Evolutionary conservation across 345 rosid genomes (phyloP).

Genomic region (Eucalyptus fibrosa): DNA sequence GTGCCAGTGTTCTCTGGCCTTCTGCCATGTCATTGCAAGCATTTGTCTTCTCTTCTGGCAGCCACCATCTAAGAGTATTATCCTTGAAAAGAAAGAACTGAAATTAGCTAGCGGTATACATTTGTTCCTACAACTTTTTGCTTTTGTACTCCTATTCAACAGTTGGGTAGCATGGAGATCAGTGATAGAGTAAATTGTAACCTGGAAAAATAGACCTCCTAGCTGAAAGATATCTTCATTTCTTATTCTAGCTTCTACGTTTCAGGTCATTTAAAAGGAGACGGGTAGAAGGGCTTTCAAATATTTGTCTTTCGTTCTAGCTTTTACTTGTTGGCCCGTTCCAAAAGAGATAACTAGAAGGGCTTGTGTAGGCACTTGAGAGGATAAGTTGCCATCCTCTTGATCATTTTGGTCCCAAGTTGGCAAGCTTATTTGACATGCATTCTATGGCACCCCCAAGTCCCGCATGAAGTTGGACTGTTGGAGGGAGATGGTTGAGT

Average conservation of each 20-base stretch:
- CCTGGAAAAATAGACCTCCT: not conserved
- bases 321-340: not conserved
- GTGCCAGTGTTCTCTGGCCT: not conserved
- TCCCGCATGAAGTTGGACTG: not conserved
- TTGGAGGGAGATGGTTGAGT: not conserved
- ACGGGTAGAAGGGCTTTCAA: not conserved
- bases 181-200: not conserved
- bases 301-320: not conserved
- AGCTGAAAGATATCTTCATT: not conserved
- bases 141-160: not conserved
- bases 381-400: not conserved
- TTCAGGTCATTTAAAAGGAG: not conserved
- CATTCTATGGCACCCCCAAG: not conserved
- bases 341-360: not conserved
- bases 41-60: not conserved
- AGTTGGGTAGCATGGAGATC: not conserved
- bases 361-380: not conserved
- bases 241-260: not conserved
- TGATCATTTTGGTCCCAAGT: not conserved
- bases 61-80: not conserved
- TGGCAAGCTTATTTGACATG: not conserved
- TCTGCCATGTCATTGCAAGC: not conserved
- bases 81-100: not conserved
- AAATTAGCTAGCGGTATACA: not conserved
- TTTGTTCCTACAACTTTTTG: not conserved